Percentiles rank a stretch among this genome's conserved stretches.
Conservation (phyloP, 352 stramenopile genomes). For the Phytophthora tubulina region DNA sequence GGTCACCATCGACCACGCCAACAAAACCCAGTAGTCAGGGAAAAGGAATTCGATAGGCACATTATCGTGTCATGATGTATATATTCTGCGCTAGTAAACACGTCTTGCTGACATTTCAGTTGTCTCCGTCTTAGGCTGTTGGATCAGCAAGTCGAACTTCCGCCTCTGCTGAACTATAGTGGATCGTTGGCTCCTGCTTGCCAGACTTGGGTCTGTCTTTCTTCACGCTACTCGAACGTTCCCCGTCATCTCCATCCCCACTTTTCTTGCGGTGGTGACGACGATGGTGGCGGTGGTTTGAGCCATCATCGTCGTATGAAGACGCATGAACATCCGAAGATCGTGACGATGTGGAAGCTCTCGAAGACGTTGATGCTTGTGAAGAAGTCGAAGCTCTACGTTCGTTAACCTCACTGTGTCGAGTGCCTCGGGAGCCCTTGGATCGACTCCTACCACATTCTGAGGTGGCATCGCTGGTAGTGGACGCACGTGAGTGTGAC, state of each 20-base stretch:
- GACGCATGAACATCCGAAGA: conserved; percentile 9
- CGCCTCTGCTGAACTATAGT: conserved; percentile 4
- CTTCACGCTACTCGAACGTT: conserved; percentile 29
- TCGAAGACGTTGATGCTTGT: conserved; percentile 10
- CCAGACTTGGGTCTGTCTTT: conserved; percentile 30
- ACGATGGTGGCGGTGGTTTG: conserved; percentile 10
- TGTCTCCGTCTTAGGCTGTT: conserved; percentile 11
- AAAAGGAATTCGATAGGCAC: conserved; percentile 20
- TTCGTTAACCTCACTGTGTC: conserved; percentile 7
- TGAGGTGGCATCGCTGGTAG: conserved; percentile 13
- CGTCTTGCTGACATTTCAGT: not conserved
- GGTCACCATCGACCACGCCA: conserved; percentile 6
- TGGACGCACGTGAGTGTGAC: conserved; percentile 10
- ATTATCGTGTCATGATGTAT: not conserved
- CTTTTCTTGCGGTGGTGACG: conserved; percentile 26
- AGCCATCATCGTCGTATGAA: conserved; percentile 1
- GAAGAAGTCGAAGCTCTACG: conserved; percentile 36
- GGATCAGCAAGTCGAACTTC: conserved; percentile 32
- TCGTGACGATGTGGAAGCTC: conserved; percentile 16
- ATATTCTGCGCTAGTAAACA: not conserved
- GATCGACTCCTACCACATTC: conserved; percentile 26
- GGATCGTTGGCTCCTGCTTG: conserved; percentile 1
- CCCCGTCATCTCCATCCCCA: conserved; percentile 24
- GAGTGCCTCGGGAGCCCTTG: conserved; percentile 18
- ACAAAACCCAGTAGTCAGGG: not conserved